Evolutionary conservation across 805 yeast species (phyloP), one percentile per base, ranked within the genome.

Genomic region (Ogataea nitratoaversa): DNA sequence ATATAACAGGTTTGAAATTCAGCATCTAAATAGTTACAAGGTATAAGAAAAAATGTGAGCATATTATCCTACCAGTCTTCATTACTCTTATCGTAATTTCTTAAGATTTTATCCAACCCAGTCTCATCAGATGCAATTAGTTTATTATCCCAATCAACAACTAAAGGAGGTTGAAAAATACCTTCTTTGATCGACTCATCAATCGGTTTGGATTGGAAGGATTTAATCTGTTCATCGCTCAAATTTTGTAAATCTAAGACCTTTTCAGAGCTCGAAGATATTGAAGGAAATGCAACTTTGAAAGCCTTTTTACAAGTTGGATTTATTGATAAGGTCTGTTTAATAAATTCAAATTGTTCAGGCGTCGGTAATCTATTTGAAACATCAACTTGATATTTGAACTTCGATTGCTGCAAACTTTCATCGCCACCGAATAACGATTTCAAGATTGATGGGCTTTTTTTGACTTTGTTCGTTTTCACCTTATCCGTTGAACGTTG

Each of bases 101-200:
- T 65, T 46, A 77, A 57, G 37, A 78, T 68, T 38, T 68, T 56
- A 40, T 65, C 61, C 31, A 81, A 63, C 2, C 67, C 59, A 5
- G 59, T 52, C 36, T 65, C 70, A 47, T 75, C 69, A 30, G 72
- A 69, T 2, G 85, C 84, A 19, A 78, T 63, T 54, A 67, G 53
- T 36, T 71, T 70, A 48, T 76, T 68, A 47, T 74, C 77, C 84
- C 85, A 80, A 57, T 80, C 84, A 13, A 80, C 82, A 14, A 78
- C 63, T 32, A 77, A 59, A 1, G 82, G 82, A 1, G 70, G 63
- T 3, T 50, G 64, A 46, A 60, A 68, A 47, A 54, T 46, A 0
- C 57, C 57, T 16, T 48, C 48, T 14, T 40, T 42, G 9, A 46
- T 41, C 34, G 56, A 36, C 16, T 52, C 54, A 6, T 46, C 53